Evolutionary conservation across 192 early-diverging fungal genomes (phyloP).

Genomic region (Podila epigama): DNA sequence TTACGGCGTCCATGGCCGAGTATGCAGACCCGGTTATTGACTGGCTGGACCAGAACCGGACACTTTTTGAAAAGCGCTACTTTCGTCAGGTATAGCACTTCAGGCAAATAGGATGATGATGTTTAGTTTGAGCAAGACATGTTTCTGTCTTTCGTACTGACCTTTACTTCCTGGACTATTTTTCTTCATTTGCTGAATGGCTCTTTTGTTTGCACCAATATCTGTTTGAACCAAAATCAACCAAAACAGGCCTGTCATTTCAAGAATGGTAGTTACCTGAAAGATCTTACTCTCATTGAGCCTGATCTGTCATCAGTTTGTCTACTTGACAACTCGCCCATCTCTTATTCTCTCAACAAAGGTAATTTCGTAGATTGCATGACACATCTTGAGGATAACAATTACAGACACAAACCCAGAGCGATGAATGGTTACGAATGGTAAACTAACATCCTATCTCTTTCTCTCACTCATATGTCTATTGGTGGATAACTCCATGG

Average conservation of each 20-base stretch:
- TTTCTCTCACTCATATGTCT: background rate
- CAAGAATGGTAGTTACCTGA: conserved; percentile 74
- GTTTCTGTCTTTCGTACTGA: too few relatives aligned
- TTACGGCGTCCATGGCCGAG: conserved; percentile 90
- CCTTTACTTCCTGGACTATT: too few relatives aligned
- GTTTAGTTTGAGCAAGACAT: background rate
- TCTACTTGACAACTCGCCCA: conserved; percentile 84
- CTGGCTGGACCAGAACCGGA: conserved; percentile 78
- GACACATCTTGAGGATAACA: background rate
- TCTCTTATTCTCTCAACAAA: conserved; percentile 76
- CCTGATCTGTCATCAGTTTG: conserved; percentile 82
- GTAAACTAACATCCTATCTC: too few relatives aligned
- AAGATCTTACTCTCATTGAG: conserved; percentile 79
- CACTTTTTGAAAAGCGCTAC: conserved; percentile 73
- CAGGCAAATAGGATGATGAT: too few relatives aligned
- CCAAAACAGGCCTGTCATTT: conserved; percentile 72
- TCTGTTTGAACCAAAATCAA: too few relatives aligned
- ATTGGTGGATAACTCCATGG: background rate
- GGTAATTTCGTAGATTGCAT: conserved; percentile 53
- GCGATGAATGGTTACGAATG: too few relatives aligned
- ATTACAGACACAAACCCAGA: background rate
- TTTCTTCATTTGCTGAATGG: conserved; percentile 10
- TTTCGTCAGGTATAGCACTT: conserved; percentile 76
- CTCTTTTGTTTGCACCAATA: conserved; percentile 1
- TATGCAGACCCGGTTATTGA: conserved; percentile 97